Base-by-base conservation (phyloP, 169 alveolate genomes). In the Cyclospora cayetanensis region DNA sequence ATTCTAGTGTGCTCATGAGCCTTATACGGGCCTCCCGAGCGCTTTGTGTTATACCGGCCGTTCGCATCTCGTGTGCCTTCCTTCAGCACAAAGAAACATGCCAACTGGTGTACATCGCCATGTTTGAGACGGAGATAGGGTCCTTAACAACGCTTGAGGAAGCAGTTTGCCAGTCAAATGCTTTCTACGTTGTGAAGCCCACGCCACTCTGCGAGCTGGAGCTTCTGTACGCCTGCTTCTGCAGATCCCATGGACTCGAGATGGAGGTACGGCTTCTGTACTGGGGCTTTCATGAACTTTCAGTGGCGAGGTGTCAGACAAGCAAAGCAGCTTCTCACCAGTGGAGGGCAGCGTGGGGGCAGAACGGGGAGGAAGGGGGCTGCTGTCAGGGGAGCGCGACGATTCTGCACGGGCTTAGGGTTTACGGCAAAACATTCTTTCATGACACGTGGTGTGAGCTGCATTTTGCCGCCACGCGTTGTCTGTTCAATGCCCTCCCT, bases 171-270 rank as follows among this genome's bases (percentile, higher is more conserved):
- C 88, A 91, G 46, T 91, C 94, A 3, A 91, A 91, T 60, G 91
- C 92, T 29, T 91, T 91, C 76, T 65, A 63, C 63, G 83, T 91
- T 5, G 86, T 91, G 1, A 46, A 77, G 35, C 94, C 94, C 50
- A 60, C 77, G 25, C 88, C 92, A 34, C 80, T 91, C 27, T 85
- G 92, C 29, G 94, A 91, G 42, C 89, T 91, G 43, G 94, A 91
- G 72, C 86, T 82, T 25, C 25, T 52, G 31, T 91, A 91, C 60
- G 94, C 94, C 41, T 55, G 82, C 55, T 83, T 91, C 85, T 82
- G 94, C 29, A 82, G 94, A 27, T 65, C 83, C 1, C 88, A 79
- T 46, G 92, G 92, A 34, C 82, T 82, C 37, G 94, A 91, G 27
- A 91, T 79, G 87, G 94, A 91, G 86, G 91, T 91, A 18, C 34